These are phyloP conservation scores for Tolypocladium tundrense DNA, from an alignment of 2,329 filamentous ascomycete genomes.

Conservation along the genomic window DNA sequence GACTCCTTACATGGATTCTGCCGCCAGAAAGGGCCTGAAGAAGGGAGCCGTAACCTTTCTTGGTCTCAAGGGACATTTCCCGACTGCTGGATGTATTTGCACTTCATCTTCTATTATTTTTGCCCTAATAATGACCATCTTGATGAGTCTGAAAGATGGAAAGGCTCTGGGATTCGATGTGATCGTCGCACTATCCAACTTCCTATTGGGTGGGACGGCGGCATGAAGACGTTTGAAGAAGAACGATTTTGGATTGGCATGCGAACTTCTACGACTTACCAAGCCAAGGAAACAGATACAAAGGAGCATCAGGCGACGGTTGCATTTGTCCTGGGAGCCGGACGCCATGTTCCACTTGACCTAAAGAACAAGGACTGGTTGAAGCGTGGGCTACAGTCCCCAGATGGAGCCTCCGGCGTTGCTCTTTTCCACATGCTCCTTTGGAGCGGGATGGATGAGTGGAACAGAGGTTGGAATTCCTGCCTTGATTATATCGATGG, in stretches of 20 bases:
- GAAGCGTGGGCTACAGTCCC: not conserved
- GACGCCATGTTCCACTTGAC: not conserved
- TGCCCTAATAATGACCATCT: not conserved
- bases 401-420: not conserved
- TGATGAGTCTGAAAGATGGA: not conserved
- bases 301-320: not conserved
- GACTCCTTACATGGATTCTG: not conserved
- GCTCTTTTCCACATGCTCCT: not conserved
- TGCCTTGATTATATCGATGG: not conserved
- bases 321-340: not conserved
- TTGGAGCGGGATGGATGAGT: not conserved
- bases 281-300: no score
- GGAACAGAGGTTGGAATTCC: not conserved
- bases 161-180: not conserved
- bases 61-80: not conserved
- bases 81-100: not conserved
- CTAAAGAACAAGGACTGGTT: not conserved
- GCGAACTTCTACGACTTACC: not conserved
- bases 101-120: not conserved
- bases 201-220: not conserved
- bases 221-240: not conserved
- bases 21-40: not conserved
- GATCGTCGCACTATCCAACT: not conserved
- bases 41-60: not conserved
- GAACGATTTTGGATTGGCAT: not conserved